Evolutionary conservation across 176 grass and related monocot genomes (phyloP).

Genomic region (Oryza nivara): DNA sequence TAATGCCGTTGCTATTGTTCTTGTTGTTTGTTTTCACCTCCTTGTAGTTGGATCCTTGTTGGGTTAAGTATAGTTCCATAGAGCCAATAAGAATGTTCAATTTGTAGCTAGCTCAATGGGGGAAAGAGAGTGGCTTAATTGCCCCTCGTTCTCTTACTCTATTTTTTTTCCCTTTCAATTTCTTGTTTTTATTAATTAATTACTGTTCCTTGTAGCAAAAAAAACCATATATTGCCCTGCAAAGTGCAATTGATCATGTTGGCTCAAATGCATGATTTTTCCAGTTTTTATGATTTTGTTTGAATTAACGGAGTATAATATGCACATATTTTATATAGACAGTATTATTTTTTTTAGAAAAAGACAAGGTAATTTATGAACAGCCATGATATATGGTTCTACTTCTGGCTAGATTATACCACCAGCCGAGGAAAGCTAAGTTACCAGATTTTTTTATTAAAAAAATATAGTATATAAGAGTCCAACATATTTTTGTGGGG

Average conservation of each 20-base stretch:
- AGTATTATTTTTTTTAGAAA: too few relatives aligned
- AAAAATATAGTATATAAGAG: neutral
- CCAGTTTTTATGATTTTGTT: slow-evolving; percentile 13
- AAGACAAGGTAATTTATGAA: neutral
- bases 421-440: too few relatives aligned
- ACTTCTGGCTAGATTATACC: neutral
- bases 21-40: slow-evolving; percentile 45
- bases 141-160: neutral
- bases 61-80: slow-evolving; percentile 63
- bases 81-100: slow-evolving; percentile 51
- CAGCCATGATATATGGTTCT: neutral
- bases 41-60: slow-evolving; percentile 54
- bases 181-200: neutral
- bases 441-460: too few relatives aligned
- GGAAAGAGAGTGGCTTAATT: slow-evolving; percentile 6
- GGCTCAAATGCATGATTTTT: slow-evolving; percentile 13
- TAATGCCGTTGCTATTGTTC: slow-evolving; percentile 33
- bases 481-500: neutral
- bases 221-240: slow-evolving; percentile 35
- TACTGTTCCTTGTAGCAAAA: slow-evolving; percentile 35
- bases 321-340: neutral
- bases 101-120: slow-evolving; percentile 49
- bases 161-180: neutral
- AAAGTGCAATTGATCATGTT: slow-evolving; percentile 41
- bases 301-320: neutral